Conservation (phyloP, 345 rosid species). For the Moricandia moricandioides region DNA sequence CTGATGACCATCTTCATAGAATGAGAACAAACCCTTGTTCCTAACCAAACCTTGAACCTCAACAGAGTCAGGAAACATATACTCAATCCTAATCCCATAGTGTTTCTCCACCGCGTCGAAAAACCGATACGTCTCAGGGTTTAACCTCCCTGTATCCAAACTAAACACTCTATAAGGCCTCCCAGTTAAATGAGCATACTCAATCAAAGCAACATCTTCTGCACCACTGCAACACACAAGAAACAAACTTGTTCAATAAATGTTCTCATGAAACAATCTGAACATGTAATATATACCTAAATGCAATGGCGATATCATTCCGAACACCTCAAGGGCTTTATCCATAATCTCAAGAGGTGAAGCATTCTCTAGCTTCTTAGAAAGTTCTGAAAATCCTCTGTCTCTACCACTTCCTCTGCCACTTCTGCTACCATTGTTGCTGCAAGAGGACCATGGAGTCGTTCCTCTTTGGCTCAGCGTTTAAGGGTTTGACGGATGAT, state of each 20-base stretch:
- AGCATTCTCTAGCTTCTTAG: constrained; percentile 54
- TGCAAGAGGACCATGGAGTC: constrained; percentile 28
- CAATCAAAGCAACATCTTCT: constrained; percentile 87
- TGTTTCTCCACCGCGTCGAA: constrained; percentile 78
- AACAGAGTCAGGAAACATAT: constrained; percentile 94
- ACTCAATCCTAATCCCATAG: constrained; percentile 75
- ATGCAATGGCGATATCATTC: constrained; percentile 86
- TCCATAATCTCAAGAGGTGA: constrained; percentile 92
- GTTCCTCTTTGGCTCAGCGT: constrained; percentile 57
- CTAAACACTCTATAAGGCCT: constrained; percentile 87
- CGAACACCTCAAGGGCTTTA: constrained; percentile 72
- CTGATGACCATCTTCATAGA: constrained; percentile 95
- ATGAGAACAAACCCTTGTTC: constrained; percentile 87
- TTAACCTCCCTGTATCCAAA: constrained; percentile 90
- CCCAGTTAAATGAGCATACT: constrained; percentile 85
- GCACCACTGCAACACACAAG: constrained; percentile 65
- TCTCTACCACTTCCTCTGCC: constrained; percentile 45
- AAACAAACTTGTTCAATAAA: neutral
- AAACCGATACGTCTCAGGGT: constrained; percentile 70
- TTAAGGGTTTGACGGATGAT: constrained; percentile 45
- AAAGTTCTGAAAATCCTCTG: constrained; percentile 54
- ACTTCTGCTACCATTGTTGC: constrained; percentile 41
- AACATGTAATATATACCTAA: constrained; percentile 49
- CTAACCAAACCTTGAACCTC: constrained; percentile 92
- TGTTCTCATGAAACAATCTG: neutral